A percentile compares a stretch with the other conserved stretches of the same genome.
Conservation (phyloP, 139 green algal genomes). For the Ettlia oleoabundans region DNA sequence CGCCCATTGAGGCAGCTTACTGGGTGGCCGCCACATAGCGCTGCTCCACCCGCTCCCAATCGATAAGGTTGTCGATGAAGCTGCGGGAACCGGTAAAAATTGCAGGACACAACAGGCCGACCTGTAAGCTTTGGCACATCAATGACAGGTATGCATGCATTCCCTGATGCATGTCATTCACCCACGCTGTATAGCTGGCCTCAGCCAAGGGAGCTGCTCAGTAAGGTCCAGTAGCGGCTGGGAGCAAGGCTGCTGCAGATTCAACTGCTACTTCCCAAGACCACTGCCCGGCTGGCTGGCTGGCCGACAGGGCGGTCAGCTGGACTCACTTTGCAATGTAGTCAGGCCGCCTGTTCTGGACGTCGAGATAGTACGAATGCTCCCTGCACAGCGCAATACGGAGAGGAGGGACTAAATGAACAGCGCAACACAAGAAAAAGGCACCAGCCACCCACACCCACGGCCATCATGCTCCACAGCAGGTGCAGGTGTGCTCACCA, state of each 20-base stretch:
- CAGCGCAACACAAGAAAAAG: no score
- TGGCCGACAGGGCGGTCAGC: not conserved
- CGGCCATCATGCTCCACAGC: not conserved
- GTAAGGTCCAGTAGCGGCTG: no score
- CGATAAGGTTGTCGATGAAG: conserved; percentile 88
- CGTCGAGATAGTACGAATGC: conserved; percentile 36
- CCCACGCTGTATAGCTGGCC: no score
- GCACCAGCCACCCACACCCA: not conserved
- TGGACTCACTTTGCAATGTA: conserved; percentile 74
- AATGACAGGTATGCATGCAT: no score
- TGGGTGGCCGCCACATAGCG: conserved; percentile 37
- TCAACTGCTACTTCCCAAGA: no score
- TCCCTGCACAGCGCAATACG: no score
- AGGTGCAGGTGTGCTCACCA: no score
- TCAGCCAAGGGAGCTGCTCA: no score
- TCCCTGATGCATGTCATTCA: no score
- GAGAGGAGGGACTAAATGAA: no score
- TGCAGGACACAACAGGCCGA: not conserved
- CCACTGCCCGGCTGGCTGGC: not conserved
- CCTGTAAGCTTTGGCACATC: not conserved
- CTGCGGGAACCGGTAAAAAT: not conserved
- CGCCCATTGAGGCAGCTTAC: not conserved
- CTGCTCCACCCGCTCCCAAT: conserved; percentile 80
- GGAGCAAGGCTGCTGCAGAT: no score
- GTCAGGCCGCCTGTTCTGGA: conserved; percentile 72